Evolutionary conservation across 306 rosid genomes (phyloP).

Genomic region (Vigna angularis): DNA sequence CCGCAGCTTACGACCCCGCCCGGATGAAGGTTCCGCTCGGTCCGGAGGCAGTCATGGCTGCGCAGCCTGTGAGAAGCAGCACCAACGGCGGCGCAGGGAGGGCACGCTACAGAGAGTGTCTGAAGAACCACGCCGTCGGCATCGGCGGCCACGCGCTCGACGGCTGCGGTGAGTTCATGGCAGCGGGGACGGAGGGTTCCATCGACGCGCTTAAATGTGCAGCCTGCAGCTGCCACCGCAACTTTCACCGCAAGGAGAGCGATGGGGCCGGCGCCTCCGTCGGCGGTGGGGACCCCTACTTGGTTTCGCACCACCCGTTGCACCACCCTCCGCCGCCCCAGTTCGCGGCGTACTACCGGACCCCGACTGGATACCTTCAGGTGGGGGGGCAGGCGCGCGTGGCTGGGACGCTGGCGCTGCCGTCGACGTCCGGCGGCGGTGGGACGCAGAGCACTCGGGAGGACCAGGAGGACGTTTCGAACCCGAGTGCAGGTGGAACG

Average conservation of each 20-base stretch:
- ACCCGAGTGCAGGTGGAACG: conserved; percentile 70
- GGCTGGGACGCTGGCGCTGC: conserved; percentile 70
- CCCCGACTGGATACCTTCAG: conserved; percentile 82
- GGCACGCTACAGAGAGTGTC: conserved; percentile 81
- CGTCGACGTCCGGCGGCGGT: conserved; percentile 76
- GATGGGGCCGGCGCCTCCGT: conserved; percentile 21
- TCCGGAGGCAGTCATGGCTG: conserved; percentile 28
- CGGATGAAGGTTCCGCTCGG: conserved; percentile 53
- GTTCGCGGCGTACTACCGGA: conserved; percentile 72
- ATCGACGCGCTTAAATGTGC: conserved; percentile 91
- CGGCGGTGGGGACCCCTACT: conserved; percentile 44
- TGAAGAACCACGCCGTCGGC: conserved; percentile 88
- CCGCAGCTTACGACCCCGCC: conserved; percentile 63
- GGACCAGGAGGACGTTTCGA: conserved; percentile 84
- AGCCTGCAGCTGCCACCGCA: conserved; percentile 97
- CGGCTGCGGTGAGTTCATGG: conserved; percentile 90
- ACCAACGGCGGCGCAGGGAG: conserved; percentile 5
- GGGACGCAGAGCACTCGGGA: conserved; percentile 71
- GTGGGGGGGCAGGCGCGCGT: conserved; percentile 55
- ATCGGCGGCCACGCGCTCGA: conserved; percentile 92
- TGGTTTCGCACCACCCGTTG: conserved; percentile 48
- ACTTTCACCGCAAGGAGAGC: conserved; percentile 85
- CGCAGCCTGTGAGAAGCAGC: conserved; percentile 47
- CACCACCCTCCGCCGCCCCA: conserved; percentile 49
- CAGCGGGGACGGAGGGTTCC: conserved; percentile 78